Evolutionary conservation across 2,329 filamentous ascomycete species (phyloP).

Genomic region (Coniochaeta sp.): DNA sequence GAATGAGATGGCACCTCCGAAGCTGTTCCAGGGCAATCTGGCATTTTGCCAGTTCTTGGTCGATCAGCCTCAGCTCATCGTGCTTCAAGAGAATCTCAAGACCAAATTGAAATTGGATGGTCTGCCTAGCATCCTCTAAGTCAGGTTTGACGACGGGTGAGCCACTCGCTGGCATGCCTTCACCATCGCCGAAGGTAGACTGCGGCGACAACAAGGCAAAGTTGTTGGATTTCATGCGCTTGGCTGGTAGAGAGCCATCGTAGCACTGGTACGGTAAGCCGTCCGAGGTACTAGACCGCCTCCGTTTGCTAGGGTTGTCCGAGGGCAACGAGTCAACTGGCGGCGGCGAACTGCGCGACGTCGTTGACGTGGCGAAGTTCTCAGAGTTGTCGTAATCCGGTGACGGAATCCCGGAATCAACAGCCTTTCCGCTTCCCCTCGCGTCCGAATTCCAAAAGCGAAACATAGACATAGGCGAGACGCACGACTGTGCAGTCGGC

Average conservation of each 20-base stretch:
- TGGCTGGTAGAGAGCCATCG: slow-evolving; percentile 20
- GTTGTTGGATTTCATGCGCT: slow-evolving; percentile 32
- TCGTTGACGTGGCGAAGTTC: slow-evolving; percentile 2
- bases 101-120: slow-evolving; percentile 79
- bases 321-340: slow-evolving; percentile 8
- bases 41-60: slow-evolving; percentile 94
- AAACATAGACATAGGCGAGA: slow-evolving; percentile 45
- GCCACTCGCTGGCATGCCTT: not conserved
- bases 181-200: slow-evolving; percentile 8
- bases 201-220: slow-evolving; percentile 16
- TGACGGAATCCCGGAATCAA: slow-evolving; percentile 13
- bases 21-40: slow-evolving; percentile 90
- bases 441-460: slow-evolving; percentile 53
- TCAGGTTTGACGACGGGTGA: slow-evolving; percentile 10
- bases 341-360: slow-evolving; percentile 1
- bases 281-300: slow-evolving; percentile 26
- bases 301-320: slow-evolving; percentile 30
- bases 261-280: slow-evolving; percentile 14
- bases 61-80: slow-evolving; percentile 85
- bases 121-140: slow-evolving; percentile 54
- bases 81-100: slow-evolving; percentile 92
- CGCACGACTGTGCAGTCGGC: not conserved
- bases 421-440: slow-evolving; percentile 46
- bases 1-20: slow-evolving; percentile 84
- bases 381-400: slow-evolving; percentile 15